Evolutionary conservation across 768 basidiomycete species (phyloP), one percentile per base, ranked within the genome.

Genomic region (Gelatoporia subvermispora): DNA sequence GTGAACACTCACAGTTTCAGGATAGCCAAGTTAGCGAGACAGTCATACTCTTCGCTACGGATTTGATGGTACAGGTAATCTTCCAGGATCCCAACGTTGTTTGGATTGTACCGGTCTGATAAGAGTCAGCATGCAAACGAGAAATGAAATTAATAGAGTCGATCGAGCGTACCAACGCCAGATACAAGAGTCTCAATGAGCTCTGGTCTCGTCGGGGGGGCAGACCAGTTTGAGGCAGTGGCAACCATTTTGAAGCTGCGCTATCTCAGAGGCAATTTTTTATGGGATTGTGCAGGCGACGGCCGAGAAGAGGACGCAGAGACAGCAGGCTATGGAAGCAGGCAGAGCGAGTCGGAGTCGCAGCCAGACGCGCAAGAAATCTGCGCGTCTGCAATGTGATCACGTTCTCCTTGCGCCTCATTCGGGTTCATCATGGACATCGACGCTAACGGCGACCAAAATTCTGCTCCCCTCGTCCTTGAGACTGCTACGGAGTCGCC

Each of bases 41-140:
- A 85, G 67, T 99, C 95, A 59, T 97, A 97, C 64, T 92, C 88
- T 57, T 87, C 84, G 60, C 82, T 86, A 57, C 87, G 79, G 54
- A 93, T 91, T 69, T 99, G 95, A 65, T 91, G 85, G 67, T 90
- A 91, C 51, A 98, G 82, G 71, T 98, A 97, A 65, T 97, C 95
- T 70, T 97, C 95, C 50, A 98, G 83, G 56, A 93, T 88, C 34
- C 82, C 75, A 50, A 95, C 83, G 66, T 98, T 98, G 45, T 85
- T 84, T 37, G 95, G 95, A 70, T 97, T 98, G 69, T 98, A 98
- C 50, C 95, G 86, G 74, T 98, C 95, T 96, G 49, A 8, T 43
- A 45, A 24, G 43, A n/a, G 8, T 31, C 20, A 18, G 43, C 4
- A 8, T 3, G 17, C n/a, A 24, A 13, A 15, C 20, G 20, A 25